A percentile compares a stretch with the other conserved stretches of the same genome.
phyloP scores from a whole-genome alignment of 176 grass and related monocot species.

The barley (Hordeum vulgare) region DNA sequence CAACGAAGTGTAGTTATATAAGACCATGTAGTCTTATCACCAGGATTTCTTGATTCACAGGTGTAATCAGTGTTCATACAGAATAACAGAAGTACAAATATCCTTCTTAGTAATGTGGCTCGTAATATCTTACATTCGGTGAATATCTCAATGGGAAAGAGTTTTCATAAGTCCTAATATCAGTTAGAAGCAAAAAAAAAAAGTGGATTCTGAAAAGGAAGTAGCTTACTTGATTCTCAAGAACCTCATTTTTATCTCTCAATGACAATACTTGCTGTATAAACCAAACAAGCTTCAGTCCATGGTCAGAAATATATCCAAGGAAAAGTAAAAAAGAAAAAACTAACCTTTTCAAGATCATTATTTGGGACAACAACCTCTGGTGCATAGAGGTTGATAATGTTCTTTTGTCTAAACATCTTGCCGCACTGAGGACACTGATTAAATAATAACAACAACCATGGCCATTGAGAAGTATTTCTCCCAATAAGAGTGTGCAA shows the following conservation, averaged over 20 bases:
- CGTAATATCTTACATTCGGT: neutral
- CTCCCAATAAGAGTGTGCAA: neutral
- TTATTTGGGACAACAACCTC: conserved; percentile 71
- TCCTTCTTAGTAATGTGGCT: neutral
- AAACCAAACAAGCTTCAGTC: conserved; percentile 29
- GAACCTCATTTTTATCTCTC: conserved; percentile 58
- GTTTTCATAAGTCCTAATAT: neutral
- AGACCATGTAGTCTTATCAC: neutral
- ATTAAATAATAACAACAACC: conserved; percentile 3
- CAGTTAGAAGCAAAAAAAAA: neutral
- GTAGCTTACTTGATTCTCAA: conserved; percentile 61
- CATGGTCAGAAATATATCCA: conserved; percentile 16
- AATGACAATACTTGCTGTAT: conserved; percentile 77
- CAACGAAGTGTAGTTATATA: neutral
- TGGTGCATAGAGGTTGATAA: conserved; percentile 89
- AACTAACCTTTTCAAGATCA: conserved; percentile 82
- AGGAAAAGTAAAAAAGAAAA: conserved; percentile 7
- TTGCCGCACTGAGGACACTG: conserved; percentile 89
- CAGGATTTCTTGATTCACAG: neutral
- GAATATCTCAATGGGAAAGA: neutral
- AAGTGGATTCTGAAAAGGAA: neutral
- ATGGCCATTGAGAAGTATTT: conserved; percentile 1
- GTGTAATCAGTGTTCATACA: neutral
- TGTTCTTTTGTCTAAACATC: conserved; percentile 48
- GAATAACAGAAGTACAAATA: neutral